Evolutionary conservation across 371 early-diverging fungal genomes (phyloP), one percentile per base, ranked within the genome.

Genomic region (Rhizopus microsporus): DNA sequence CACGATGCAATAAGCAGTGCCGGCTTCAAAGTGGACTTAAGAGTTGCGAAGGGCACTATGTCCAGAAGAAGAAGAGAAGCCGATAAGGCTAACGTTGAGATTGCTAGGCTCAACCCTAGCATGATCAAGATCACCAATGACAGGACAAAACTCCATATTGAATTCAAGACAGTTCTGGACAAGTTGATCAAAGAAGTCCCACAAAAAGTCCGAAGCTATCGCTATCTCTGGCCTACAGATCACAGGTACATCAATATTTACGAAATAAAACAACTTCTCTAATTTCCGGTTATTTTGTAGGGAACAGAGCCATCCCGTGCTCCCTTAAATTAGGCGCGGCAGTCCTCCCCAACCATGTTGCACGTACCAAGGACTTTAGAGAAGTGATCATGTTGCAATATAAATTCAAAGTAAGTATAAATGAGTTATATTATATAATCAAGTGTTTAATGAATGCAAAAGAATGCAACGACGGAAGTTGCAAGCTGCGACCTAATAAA

Each of bases 361-460:
- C 48, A 4, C 30, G 31, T 2, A 30, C 12, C 4, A 31, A 47
- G 13, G 32, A 47, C 0, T 47, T 47, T 4, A 47, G 31, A 31
- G 32, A 32, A 29, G 31, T 31, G 13, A 31, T 47, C 12, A 8
- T 31, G 30, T 32, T 47, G 31, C 48, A 32, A 31, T 47, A 4
- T 13, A 47, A 47, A 32, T 3, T 47, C 31, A 47, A 47, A 17
- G 48, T 47, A 32, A 47, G 48, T 31, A 47, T 29, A 46, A 9
- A 29, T 31, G 3, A 7, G 46, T 5, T 23, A 16, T 34, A 7
- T 50, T 5, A 50, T 50, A 15, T 33, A 34, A 32, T 34, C 9
- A 50, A 50, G 23, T 50, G 34, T 50, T 50, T 50, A 50, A 50
- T 13, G 34, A 50, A 50, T 50, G 34, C 13, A 34, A 50, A 50